Conservation (phyloP, 179 eudicot genomes). For the Silene noctiflora region DNA sequence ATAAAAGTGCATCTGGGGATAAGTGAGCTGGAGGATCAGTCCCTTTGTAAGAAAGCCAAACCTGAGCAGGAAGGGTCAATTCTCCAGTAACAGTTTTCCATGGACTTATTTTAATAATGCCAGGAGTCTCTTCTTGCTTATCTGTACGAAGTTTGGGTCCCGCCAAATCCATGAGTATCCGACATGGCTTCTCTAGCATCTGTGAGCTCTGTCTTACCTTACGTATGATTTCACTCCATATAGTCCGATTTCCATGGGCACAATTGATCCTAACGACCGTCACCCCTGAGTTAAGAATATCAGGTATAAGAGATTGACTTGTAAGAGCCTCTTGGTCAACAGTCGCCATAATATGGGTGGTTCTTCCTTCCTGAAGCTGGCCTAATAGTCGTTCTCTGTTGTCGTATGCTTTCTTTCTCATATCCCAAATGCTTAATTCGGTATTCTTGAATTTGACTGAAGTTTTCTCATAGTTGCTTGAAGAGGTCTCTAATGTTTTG, state of each 20-base stretch:
- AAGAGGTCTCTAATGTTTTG: constrained; percentile 35
- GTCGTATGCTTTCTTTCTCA: constrained; percentile 35
- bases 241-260: constrained; percentile 52
- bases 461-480: neutral
- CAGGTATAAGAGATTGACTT: constrained; percentile 33
- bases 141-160: constrained; percentile 61
- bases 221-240: constrained; percentile 53
- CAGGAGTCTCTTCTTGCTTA: constrained; percentile 41
- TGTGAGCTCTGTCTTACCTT: constrained; percentile 44
- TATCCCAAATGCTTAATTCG: constrained; percentile 14
- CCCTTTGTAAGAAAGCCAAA: constrained; percentile 43
- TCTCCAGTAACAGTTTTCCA: constrained; percentile 40
- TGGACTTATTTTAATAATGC: constrained; percentile 48
- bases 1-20: constrained; percentile 39
- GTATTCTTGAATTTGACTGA: neutral
- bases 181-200: constrained; percentile 53
- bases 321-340: constrained; percentile 42
- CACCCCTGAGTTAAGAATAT: constrained; percentile 40
- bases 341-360: constrained; percentile 55
- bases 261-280: constrained; percentile 52
- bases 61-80: constrained; percentile 41
- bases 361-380: constrained; percentile 34
- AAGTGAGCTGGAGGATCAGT: constrained; percentile 45
- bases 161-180: constrained; percentile 62
- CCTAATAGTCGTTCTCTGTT: constrained; percentile 40